Base-by-base conservation (phyloP, 169 alveolate genomes). In the Cryptosporidium muris region DNA sequence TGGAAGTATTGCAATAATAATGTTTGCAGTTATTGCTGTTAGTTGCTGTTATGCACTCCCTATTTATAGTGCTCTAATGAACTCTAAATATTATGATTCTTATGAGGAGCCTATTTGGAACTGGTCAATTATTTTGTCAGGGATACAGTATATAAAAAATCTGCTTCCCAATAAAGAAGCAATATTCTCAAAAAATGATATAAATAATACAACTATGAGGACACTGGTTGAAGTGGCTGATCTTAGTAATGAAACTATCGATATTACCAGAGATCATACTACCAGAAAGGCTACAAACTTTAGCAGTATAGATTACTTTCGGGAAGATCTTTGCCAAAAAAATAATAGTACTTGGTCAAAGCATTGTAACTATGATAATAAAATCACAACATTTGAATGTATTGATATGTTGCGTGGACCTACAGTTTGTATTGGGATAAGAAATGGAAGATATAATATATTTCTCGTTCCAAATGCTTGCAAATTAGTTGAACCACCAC, bases 381-480 rank as follows among this genome's bases (percentile, higher is more conserved):
- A 43, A 25, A 60, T 74, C 2, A 74, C 74, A 2, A 74, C 54
- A 42, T 51, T 74, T 6, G 85, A 74, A 12, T 74, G 85, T 43
- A 74, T 74, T n/a, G 85, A 74, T 48, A 74, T 74, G 85, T 43
- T 74, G 68, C 54, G 60, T 34, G 85, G 85, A 6, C 85, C 85
- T 4, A 68, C 85, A 58, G 60, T 74, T 12, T 74, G 85, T 45
- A 68, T 74, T 38, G 85, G 85, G 42, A 74, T 74, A 2, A 74
- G 85, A 58, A 74, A 74, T 48, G 48, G 53, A 43, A 60, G 40
- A 16, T 74, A 74, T 43, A 62, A 56, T 3, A 68, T 74, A 4
- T 74, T 74, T 74, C 42, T 49, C 16, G 85, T 62, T 14, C 49
- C 85, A 11, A 56, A 53, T 3, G 56, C 54, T n/a, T 74, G 85